phyloP scores from a whole-genome alignment of 1,139 yeast species.

The Ogataea hybrid region DNA sequence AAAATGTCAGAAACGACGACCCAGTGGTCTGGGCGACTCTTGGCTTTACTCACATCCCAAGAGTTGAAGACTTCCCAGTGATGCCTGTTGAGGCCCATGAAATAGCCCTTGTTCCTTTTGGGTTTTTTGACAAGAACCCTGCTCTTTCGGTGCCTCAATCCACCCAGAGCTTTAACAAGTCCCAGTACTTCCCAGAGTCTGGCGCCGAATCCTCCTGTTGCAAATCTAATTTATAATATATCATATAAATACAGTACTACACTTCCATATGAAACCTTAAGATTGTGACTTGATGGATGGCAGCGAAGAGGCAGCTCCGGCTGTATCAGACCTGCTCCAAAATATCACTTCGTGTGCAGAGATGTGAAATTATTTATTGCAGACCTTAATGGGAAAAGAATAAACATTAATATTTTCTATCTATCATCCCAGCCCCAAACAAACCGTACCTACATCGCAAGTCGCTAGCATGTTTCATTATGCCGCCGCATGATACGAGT shows the following conservation, averaged over 20 bases:
- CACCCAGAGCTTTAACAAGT: conserved; percentile 71
- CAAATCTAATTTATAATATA: conserved; percentile 15
- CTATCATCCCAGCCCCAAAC: conserved; percentile 6
- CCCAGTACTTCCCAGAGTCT: conserved; percentile 30
- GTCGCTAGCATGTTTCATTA: conserved; percentile 5
- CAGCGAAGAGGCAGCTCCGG: too few species aligned
- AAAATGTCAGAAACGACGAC: conserved; percentile 76
- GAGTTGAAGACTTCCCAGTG: conserved; percentile 91
- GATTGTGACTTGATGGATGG: too few species aligned
- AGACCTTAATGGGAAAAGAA: conserved; percentile 4
- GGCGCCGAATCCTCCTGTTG: conserved; percentile 18
- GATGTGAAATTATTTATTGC: not conserved
- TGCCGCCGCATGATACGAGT: conserved; percentile 6
- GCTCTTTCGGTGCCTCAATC: conserved; percentile 82
- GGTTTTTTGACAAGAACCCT: conserved; percentile 81
- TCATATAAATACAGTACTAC: not conserved
- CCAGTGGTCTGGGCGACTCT: conserved; percentile 85
- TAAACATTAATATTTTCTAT: conserved; percentile 3
- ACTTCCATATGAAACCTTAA: too few species aligned
- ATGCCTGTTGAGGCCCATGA: conserved; percentile 84
- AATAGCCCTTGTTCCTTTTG: conserved; percentile 68
- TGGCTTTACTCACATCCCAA: conserved; percentile 85
- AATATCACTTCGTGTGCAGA: too few species aligned
- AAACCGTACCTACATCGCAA: not conserved
- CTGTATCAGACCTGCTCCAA: too few species aligned